Percentiles rank a stretch among this genome's conserved stretches.
Conservation (phyloP, 2,329 filamentous ascomycete species). For the Magnaporthales sp. region DNA sequence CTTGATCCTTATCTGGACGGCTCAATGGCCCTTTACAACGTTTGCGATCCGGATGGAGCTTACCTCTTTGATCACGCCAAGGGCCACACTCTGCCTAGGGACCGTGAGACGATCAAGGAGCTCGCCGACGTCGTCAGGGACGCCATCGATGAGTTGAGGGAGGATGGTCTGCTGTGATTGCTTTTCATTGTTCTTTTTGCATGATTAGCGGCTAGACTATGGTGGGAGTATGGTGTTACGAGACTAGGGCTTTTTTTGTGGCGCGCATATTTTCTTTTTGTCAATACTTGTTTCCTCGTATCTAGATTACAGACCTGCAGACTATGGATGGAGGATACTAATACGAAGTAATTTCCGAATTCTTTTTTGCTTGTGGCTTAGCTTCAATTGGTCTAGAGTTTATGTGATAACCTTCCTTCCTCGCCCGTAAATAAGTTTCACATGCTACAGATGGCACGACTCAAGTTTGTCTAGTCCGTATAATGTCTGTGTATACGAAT, state of each 20-base stretch:
- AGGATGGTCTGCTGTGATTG: slow-evolving; percentile 10
- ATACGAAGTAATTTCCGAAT: neutral
- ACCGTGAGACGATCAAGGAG: slow-evolving; percentile 37
- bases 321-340: neutral
- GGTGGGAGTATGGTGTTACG: neutral
- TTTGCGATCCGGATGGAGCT: slow-evolving; percentile 51
- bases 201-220: neutral
- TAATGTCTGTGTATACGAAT: neutral
- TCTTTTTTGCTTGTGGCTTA: neutral
- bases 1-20: slow-evolving; percentile 53
- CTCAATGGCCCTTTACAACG: slow-evolving; percentile 51
- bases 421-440: neutral
- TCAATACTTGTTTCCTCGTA: neutral
- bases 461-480: neutral
- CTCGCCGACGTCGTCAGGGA: slow-evolving; percentile 33
- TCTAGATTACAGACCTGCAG: neutral
- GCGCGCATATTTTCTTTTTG: neutral
- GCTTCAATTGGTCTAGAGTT: neutral
- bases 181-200: neutral
- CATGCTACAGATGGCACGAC: neutral
- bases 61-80: slow-evolving; percentile 58
- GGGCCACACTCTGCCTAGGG: slow-evolving; percentile 52
- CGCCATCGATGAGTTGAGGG: slow-evolving; percentile 12
- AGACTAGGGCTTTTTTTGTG: neutral
- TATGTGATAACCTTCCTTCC: neutral